Percentiles rank a stretch among this genome's conserved stretches.
phyloP scores from a whole-genome alignment of 2,329 filamentous ascomycete genomes.

The Alternaria sp. region DNA sequence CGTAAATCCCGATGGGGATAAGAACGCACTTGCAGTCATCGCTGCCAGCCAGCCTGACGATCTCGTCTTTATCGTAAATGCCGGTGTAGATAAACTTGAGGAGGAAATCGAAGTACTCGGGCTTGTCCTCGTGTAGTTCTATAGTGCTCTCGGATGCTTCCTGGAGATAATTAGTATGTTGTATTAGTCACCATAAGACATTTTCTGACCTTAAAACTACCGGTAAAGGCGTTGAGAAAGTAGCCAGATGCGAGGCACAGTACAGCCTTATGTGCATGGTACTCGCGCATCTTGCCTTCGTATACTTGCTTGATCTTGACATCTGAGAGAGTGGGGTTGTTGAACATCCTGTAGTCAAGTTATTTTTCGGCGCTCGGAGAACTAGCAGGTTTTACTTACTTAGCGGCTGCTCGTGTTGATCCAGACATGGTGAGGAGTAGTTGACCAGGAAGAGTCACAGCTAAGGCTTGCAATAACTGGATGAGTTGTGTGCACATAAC shows the following conservation, averaged over 20 bases:
- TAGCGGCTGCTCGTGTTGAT: not conserved
- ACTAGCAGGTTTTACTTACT: not conserved
- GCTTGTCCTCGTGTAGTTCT: not conserved
- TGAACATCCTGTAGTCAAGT: not conserved
- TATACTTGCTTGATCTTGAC: not conserved
- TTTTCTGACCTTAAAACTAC: not conserved
- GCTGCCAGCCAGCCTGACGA: not conserved
- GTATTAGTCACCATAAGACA: not conserved
- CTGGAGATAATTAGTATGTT: not conserved
- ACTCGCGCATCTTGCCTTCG: not conserved
- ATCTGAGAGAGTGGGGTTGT: not conserved
- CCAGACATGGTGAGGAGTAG: not conserved
- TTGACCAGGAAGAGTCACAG: not conserved
- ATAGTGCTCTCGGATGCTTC: not conserved
- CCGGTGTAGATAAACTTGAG: not conserved
- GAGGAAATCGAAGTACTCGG: not conserved
- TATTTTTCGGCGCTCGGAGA: not conserved
- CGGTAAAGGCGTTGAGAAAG: not conserved
- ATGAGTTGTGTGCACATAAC: not conserved
- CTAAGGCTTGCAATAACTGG: not conserved
- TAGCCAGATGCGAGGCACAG: not conserved
- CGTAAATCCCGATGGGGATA: not conserved
- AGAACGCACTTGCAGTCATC: rapidly evolving
- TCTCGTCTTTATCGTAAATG: not conserved
- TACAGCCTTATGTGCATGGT: not conserved